These are phyloP conservation scores for Rhizopogon vulgaris DNA, from an alignment of 768 basidiomycete genomes.

Conservation along the genomic window DNA sequence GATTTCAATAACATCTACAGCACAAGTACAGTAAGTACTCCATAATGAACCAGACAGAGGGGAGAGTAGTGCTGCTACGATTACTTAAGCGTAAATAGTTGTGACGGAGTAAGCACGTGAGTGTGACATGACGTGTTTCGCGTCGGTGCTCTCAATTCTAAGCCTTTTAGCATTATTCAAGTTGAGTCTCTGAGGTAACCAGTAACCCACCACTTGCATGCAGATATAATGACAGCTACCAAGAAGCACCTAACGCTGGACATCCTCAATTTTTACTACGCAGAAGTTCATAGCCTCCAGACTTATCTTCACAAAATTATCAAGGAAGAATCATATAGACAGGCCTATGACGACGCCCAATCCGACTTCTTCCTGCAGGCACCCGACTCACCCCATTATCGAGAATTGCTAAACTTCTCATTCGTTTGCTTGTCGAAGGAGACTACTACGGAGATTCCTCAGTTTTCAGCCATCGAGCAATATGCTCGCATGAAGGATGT, in stretches of 20 bases:
- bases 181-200: neutral
- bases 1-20: too few species aligned
- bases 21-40: too few species aligned
- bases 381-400: constrained; percentile 25
- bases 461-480: constrained; percentile 28
- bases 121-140: too few species aligned
- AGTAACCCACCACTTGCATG: neutral
- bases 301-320: constrained; percentile 36
- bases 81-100: too few species aligned
- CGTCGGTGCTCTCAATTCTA: too few species aligned
- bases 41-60: too few species aligned
- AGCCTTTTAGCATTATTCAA: too few species aligned
- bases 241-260: constrained; percentile 17
- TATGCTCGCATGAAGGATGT: constrained; percentile 54
- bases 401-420: constrained; percentile 36
- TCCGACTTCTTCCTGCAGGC: constrained; percentile 2
- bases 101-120: too few species aligned
- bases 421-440: constrained; percentile 37
- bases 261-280: constrained; percentile 40
- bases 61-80: too few species aligned
- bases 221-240: neutral
- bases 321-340: constrained; percentile 6
- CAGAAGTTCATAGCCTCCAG: constrained; percentile 32
- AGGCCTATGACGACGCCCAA: constrained; percentile 8
- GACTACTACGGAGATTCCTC: constrained; percentile 12